phyloP scores from a whole-genome alignment of 2,329 filamentous ascomycete species.

The Penicillium janthinellum region DNA sequence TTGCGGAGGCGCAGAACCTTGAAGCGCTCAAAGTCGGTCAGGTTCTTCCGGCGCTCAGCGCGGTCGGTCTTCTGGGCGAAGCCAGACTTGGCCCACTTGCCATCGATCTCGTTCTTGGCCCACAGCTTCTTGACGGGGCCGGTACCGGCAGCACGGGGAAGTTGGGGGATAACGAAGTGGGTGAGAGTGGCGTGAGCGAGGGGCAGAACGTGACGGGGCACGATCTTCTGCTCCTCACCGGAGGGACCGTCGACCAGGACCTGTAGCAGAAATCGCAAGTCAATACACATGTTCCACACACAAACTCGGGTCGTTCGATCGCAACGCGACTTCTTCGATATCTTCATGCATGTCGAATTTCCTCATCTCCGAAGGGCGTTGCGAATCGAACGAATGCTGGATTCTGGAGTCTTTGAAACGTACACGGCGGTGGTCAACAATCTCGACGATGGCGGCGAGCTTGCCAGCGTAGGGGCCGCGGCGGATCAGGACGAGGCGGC shows the following conservation, averaged over 20 bases:
- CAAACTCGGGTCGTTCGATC: not conserved
- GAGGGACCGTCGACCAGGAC: slow-evolving; percentile 95
- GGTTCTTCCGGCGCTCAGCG: slow-evolving; percentile 80
- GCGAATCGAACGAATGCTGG: not conserved
- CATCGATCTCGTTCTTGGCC: slow-evolving; percentile 88
- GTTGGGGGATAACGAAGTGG: slow-evolving; percentile 80
- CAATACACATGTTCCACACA: slow-evolving; percentile 21
- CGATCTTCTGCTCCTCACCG: slow-evolving; percentile 73
- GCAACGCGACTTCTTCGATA: slow-evolving; percentile 1
- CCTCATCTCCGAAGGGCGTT: not conserved
- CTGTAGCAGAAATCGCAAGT: slow-evolving; percentile 53
- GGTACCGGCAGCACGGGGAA: slow-evolving; percentile 82
- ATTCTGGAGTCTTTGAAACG: slow-evolving; percentile 50
- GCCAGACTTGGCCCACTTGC: slow-evolving; percentile 87
- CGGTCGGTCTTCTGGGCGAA: slow-evolving; percentile 93
- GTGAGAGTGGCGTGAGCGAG: slow-evolving; percentile 86
- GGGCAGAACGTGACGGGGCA: slow-evolving; percentile 83
- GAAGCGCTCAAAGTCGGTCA: slow-evolving; percentile 99
- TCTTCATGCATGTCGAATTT: slow-evolving; percentile 8
- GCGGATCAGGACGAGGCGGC: slow-evolving; percentile 93
- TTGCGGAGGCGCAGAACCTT: slow-evolving; percentile 99
- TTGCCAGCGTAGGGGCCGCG: slow-evolving; percentile 78
- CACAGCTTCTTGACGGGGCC: slow-evolving; percentile 83
- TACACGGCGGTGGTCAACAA: slow-evolving; percentile 99
- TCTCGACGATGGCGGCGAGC: slow-evolving; percentile 94